phyloP scores from a whole-genome alignment of 768 basidiomycete genomes.

The Collybiopsis confluens region DNA sequence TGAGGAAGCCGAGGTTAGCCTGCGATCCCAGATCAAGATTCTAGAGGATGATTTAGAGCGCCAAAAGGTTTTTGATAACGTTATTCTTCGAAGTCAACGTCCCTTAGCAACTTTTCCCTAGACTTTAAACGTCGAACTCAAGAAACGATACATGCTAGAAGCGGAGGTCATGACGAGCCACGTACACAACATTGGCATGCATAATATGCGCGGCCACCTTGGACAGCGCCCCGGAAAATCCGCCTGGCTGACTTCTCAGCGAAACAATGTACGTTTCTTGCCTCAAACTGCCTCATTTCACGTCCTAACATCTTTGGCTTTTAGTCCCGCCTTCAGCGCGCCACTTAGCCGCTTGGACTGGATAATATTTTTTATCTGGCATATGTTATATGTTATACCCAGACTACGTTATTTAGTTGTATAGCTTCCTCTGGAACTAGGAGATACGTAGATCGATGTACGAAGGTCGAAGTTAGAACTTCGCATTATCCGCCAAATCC shows the following conservation, averaged over 20 bases:
- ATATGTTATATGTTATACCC: no score
- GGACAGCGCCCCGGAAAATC: conserved; percentile 16
- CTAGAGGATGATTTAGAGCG: conserved; percentile 61
- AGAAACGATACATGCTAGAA: conserved; percentile 64
- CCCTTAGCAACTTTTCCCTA: not conserved
- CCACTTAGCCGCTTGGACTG: not conserved
- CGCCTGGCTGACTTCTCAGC: conserved; percentile 8
- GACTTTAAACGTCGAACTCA: conserved; percentile 44
- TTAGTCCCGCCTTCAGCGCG: conserved; percentile 6
- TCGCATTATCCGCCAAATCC: no score
- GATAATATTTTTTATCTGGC: not conserved
- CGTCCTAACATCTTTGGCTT: not conserved
- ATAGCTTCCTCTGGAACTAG: no score
- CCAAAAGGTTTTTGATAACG: conserved; percentile 41
- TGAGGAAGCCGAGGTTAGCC: conserved; percentile 68
- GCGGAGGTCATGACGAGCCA: conserved; percentile 78
- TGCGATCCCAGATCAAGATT: conserved; percentile 60
- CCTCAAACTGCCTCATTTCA: not conserved
- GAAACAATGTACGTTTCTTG: conserved; percentile 7
- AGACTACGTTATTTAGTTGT: no score
- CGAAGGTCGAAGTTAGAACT: no score
- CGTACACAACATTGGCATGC: conserved; percentile 68
- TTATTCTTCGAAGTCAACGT: not conserved
- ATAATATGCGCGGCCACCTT: conserved; percentile 57
- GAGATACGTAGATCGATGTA: no score